A percentile compares a stretch with the other conserved stretches of the same genome.
Conservation (phyloP, 225 moss, liverwort and hornwort species). For the Sphagnum tenellum region DNA sequence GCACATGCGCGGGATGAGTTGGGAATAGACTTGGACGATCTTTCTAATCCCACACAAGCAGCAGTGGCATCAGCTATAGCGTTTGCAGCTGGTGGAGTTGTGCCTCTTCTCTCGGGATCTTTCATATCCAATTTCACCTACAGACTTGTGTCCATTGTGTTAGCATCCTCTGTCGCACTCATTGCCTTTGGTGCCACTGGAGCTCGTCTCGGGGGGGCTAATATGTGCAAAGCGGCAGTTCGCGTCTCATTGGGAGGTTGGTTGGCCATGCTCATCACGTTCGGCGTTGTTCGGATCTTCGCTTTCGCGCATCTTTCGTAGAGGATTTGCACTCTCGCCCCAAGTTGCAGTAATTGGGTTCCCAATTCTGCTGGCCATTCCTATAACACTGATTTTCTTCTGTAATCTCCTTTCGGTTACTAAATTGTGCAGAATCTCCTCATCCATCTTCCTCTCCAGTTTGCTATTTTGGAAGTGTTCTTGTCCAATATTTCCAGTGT, state of each 20-base stretch:
- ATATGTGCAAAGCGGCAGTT: conserved; percentile 2
- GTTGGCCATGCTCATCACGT: conserved; percentile 10
- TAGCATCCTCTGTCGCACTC: conserved; percentile 4
- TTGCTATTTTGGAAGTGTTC: too few relatives aligned
- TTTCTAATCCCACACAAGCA: conserved; percentile 7
- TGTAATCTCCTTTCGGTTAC: too few relatives aligned
- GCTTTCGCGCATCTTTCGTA: too few relatives aligned
- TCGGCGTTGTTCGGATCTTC: neutral
- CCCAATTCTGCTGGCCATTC: too few relatives aligned
- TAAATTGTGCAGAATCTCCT: too few relatives aligned
- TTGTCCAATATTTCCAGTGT: too few relatives aligned
- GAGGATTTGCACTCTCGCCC: too few relatives aligned
- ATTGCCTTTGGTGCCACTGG: conserved; percentile 10
- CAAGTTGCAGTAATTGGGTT: too few relatives aligned
- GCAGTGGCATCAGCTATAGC: conserved; percentile 8
- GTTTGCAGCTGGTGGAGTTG: conserved; percentile 4
- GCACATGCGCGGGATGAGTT: too few relatives aligned
- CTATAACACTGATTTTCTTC: too few relatives aligned
- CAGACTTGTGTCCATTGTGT: conserved; percentile 3
- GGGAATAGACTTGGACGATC: neutral
- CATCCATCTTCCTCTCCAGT: too few relatives aligned
- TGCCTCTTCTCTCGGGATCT: conserved; percentile 6
- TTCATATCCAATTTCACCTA: conserved; percentile 1
- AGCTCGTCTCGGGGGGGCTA: conserved; percentile 4
- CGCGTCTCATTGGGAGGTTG: conserved; percentile 10